A percentile compares a stretch with the other conserved stretches of the same genome.
These are phyloP conservation scores for Fusarium camptoceras DNA, from an alignment of 2,329 filamentous ascomycete genomes.

Conservation along the genomic window DNA sequence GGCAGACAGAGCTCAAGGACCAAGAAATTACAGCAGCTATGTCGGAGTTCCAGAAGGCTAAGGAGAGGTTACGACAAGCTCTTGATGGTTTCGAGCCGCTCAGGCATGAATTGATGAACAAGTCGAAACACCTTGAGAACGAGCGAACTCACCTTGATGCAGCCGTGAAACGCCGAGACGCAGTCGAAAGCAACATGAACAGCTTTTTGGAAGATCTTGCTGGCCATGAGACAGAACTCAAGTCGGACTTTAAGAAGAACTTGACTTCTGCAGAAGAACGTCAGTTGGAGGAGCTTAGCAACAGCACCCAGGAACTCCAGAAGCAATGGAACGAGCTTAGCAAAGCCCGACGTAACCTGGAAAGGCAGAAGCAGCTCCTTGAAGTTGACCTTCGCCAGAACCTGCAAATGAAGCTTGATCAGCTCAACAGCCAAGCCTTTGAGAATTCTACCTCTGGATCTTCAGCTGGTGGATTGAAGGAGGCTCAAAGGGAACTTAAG, in stretches of 20 bases:
- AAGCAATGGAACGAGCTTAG: conserved; percentile 82
- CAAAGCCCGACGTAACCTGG: conserved; percentile 78
- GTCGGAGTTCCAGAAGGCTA: conserved; percentile 83
- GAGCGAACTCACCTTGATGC: conserved; percentile 79
- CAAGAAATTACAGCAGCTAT: conserved; percentile 91
- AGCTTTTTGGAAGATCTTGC: conserved; percentile 79
- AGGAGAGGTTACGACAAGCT: conserved; percentile 80
- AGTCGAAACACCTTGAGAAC: conserved; percentile 79
- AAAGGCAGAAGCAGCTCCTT: conserved; percentile 82
- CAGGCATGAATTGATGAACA: conserved; percentile 79
- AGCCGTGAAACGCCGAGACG: conserved; percentile 72
- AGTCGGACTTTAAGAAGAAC: conserved; percentile 91
- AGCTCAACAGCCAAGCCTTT: conserved; percentile 81
- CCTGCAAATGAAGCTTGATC: conserved; percentile 85
- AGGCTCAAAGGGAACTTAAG: conserved; percentile 83
- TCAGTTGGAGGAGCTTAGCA: conserved; percentile 78
- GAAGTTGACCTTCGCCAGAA: conserved; percentile 93
- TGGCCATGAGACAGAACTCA: conserved; percentile 83
- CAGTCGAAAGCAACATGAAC: conserved; percentile 80
- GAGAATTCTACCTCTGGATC: conserved; percentile 72
- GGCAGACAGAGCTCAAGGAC: conserved; percentile 80
- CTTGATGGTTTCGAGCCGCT: conserved; percentile 86
- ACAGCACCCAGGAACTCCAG: conserved; percentile 77
- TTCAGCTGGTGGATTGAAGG: conserved; percentile 75
- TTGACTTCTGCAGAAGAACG: conserved; percentile 85